phyloP scores from a whole-genome alignment of 192 early-diverging fungal species.

The Gryganskiella cystojenkinii region DNA sequence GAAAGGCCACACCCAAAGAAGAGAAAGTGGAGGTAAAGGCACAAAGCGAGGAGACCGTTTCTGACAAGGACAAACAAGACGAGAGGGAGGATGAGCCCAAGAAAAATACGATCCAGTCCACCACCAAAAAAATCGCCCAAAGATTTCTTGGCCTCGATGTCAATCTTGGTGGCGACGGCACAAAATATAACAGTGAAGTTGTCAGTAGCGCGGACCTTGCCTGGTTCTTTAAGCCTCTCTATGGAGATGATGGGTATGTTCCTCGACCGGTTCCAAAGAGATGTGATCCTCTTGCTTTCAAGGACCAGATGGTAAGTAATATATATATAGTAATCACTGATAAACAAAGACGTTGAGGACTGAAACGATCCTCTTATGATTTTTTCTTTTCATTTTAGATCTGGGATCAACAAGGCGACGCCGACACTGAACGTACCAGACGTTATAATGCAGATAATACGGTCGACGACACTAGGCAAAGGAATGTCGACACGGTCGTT shows the following conservation, averaged over 20 bases:
- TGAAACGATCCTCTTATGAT: background rate
- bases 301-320: slow-evolving; percentile 27
- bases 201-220: background rate
- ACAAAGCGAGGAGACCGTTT: no score
- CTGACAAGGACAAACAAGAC: no score
- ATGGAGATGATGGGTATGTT: slow-evolving; percentile 23
- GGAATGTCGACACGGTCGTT: no score
- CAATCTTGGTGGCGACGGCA: background rate
- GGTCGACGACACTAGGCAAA: no score
- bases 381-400: slow-evolving; percentile 2
- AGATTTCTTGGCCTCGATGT: slow-evolving; percentile 1
- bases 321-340: no score
- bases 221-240: slow-evolving; percentile 6
- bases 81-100: no score
- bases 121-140: no score
- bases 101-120: no score
- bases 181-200: background rate
- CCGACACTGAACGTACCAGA: background rate
- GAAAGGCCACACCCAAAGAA: background rate
- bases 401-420: slow-evolving; percentile 34
- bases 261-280: slow-evolving; percentile 5
- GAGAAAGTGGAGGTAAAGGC: background rate
- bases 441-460: background rate
- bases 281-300: slow-evolving; percentile 1
- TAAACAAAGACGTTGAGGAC: background rate